Evolutionary conservation across 257 asterid genomes (phyloP).

Genomic region (Nicotiana attenuata): DNA sequence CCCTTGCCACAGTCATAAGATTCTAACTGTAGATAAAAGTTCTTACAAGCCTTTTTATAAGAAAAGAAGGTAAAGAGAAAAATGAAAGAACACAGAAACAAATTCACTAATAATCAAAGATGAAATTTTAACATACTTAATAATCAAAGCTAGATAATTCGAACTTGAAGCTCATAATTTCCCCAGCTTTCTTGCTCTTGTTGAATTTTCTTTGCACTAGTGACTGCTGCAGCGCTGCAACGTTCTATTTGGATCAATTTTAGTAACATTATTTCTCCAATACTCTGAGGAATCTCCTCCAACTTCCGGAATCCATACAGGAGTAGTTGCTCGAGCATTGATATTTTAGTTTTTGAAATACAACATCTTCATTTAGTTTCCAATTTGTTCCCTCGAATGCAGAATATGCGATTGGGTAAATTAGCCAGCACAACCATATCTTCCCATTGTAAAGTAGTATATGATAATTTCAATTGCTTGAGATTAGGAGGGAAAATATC

Average conservation of each 20-base stretch:
- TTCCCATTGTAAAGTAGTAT: neutral
- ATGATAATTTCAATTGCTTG: neutral
- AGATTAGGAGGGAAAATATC: neutral
- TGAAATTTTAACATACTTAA: neutral
- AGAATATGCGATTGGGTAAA: neutral
- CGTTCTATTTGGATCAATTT: neutral
- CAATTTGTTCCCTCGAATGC: neutral
- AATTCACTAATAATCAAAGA: neutral
- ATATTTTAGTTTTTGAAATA: neutral
- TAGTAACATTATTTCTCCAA: neutral
- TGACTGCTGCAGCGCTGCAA: neutral
- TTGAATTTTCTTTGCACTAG: neutral
- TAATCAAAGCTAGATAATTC: neutral
- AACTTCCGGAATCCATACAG: neutral
- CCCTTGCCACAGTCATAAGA: no score
- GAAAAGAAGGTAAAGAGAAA: no score
- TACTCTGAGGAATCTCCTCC: neutral
- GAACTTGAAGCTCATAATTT: neutral
- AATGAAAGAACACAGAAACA: no score
- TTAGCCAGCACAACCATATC: neutral
- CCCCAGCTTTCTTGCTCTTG: neutral
- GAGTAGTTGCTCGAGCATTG: neutral
- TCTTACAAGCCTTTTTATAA: no score
- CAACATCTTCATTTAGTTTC: neutral
- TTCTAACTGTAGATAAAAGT: no score